Percentiles rank a stretch among this genome's conserved stretches.
Conservation (phyloP, 2,329 filamentous ascomycete species). For the Teratosphaeria epicoccoides region DNA sequence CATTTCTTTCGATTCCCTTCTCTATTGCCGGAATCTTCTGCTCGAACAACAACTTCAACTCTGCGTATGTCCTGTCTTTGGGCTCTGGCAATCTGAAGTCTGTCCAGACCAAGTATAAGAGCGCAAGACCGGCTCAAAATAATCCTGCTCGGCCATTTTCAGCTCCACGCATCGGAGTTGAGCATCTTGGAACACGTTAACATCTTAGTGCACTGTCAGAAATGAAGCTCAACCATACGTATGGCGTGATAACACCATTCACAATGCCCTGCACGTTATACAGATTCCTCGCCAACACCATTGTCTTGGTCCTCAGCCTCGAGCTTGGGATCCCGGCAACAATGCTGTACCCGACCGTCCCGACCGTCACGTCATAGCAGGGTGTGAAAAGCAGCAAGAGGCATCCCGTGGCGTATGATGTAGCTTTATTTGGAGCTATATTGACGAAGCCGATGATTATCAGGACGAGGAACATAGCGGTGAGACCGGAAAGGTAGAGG, state of each 20-base stretch:
- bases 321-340: constrained; percentile 75
- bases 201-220: neutral
- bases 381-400: constrained; percentile 43
- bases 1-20: too few relatives aligned
- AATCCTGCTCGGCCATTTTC: constrained; percentile 16
- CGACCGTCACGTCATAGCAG: constrained; percentile 45
- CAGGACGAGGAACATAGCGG: constrained; percentile 53
- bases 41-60: constrained; percentile 46
- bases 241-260: constrained; percentile 68
- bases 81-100: constrained; percentile 35
- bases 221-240: constrained; percentile 27
- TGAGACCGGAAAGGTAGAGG: constrained; percentile 63
- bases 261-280: constrained; percentile 68
- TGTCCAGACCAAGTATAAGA: constrained; percentile 30
- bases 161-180: neutral
- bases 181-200: too few relatives aligned
- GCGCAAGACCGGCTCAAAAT: constrained; percentile 32
- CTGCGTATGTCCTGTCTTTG: constrained; percentile 37
- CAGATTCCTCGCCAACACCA: constrained; percentile 59
- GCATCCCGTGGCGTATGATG: constrained; percentile 32
- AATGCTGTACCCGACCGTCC: constrained; percentile 31
- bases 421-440: constrained; percentile 4
- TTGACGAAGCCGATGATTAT: constrained; percentile 15
- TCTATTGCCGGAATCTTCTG: constrained; percentile 2
- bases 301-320: constrained; percentile 76